Percentiles rank a stretch among this genome's conserved stretches.
Conservation (phyloP, 148 eudicot genomes). For the Rhododendron ovatum region DNA sequence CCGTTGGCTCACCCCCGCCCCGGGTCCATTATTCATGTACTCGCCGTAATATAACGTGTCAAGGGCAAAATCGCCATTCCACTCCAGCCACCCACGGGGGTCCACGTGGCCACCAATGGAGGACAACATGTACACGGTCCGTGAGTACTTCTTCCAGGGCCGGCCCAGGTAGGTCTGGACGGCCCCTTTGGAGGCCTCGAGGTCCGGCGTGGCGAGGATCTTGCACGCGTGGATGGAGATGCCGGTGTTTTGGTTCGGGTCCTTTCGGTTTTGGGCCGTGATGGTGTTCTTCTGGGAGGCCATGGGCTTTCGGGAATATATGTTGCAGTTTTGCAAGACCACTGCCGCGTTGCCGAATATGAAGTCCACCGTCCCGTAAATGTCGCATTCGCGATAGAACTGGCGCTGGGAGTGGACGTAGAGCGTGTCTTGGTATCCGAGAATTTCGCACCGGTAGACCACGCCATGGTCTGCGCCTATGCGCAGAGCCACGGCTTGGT, state of each 20-base stretch:
- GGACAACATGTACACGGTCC: conserved; percentile 77
- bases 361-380: conserved; percentile 87
- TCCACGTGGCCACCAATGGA: conserved; percentile 62
- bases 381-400: conserved; percentile 80
- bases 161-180: conserved; percentile 67
- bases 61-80: conserved; percentile 63
- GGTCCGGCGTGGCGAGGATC: conserved; percentile 45
- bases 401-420: conserved; percentile 89
- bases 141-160: conserved; percentile 74
- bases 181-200: conserved; percentile 34
- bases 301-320: conserved; percentile 71
- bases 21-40: conserved; percentile 73
- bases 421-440: conserved; percentile 90
- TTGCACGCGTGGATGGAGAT: conserved; percentile 76
- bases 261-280: conserved; percentile 93
- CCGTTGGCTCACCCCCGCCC: conserved; percentile 48
- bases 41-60: conserved; percentile 80
- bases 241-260: conserved; percentile 86
- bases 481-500: conserved; percentile 93
- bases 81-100: conserved; percentile 85
- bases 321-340: conserved; percentile 70
- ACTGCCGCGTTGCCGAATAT: conserved; percentile 95
- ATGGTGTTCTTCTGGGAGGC: conserved; percentile 63
- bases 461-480: conserved; percentile 82
- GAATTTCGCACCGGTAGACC: conserved; percentile 63